Evolutionary conservation across 169 alveolate species (phyloP).

Genomic region (Cryptosporidium meleagridis): DNA sequence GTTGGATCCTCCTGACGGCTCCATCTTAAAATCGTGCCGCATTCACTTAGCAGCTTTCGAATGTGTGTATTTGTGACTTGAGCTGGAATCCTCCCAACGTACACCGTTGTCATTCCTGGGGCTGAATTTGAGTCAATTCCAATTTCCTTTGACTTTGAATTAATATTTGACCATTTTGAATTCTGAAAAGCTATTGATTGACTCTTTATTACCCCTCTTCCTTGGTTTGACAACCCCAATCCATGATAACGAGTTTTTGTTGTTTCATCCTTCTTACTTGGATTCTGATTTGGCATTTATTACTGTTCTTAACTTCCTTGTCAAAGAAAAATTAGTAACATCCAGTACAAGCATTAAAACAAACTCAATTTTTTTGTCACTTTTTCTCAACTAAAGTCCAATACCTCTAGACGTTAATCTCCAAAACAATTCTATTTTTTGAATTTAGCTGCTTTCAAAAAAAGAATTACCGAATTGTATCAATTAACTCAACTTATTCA

Average conservation of each 20-base stretch:
- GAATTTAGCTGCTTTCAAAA: neutral
- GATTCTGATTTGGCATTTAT: constrained; percentile 31
- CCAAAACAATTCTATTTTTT: neutral
- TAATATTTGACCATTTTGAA: constrained; percentile 59
- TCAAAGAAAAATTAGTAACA: neutral
- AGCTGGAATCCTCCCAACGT: constrained; percentile 50
- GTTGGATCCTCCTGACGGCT: constrained; percentile 81
- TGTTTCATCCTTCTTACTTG: constrained; percentile 28
- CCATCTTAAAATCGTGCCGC: constrained; percentile 80
- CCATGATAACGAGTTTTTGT: constrained; percentile 44
- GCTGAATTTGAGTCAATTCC: neutral
- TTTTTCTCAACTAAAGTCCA: neutral
- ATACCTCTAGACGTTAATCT: neutral
- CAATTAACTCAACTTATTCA: neutral
- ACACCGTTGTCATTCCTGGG: constrained; percentile 72
- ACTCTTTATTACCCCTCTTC: constrained; percentile 59
- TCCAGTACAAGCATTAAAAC: neutral
- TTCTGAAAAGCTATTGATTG: constrained; percentile 67
- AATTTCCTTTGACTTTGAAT: constrained; percentile 26
- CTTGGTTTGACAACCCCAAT: constrained; percentile 39
- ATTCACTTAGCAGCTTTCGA: constrained; percentile 47
- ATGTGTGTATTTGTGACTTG: constrained; percentile 35
- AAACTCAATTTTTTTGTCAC: neutral
- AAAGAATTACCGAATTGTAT: neutral
- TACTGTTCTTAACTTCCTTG: neutral